These are phyloP conservation scores for Magnolia officinalis DNA, from an alignment of 164 flowering plant genomes.

Conservation along the genomic window DNA sequence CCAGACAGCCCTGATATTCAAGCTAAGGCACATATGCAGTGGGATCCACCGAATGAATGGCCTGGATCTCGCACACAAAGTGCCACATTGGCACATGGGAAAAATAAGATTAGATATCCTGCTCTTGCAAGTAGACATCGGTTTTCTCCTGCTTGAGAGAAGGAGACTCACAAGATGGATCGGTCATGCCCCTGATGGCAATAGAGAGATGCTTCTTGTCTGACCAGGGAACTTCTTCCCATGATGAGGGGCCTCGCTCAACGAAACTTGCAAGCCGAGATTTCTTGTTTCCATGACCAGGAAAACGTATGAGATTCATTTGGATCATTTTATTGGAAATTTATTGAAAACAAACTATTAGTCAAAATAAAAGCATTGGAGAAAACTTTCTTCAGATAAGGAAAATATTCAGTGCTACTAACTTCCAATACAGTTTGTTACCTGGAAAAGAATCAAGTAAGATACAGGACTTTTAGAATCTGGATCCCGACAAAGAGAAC, in stretches of 20 bases:
- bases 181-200: constrained; percentile 12
- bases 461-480: constrained; percentile 70
- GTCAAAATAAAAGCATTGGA: no score
- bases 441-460: constrained; percentile 81
- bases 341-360: no score
- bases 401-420: neutral
- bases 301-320: constrained; percentile 5
- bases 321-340: neutral
- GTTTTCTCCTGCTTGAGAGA: neutral
- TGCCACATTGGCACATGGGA: neutral
- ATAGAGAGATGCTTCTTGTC: constrained; percentile 27
- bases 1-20: no score
- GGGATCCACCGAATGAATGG: no score
- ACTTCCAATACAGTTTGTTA: constrained; percentile 18
- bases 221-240: constrained; percentile 44
- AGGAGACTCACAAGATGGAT: constrained; percentile 18
- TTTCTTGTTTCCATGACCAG: constrained; percentile 48
- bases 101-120: neutral
- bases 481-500: constrained; percentile 89
- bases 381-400: no score
- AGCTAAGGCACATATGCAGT: no score
- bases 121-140: neutral
- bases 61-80: neutral
- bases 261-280: constrained; percentile 73
- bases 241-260: constrained; percentile 66